phyloP scores from a whole-genome alignment of 2,329 filamentous ascomycete species.

The Neofusicoccum parvum region DNA sequence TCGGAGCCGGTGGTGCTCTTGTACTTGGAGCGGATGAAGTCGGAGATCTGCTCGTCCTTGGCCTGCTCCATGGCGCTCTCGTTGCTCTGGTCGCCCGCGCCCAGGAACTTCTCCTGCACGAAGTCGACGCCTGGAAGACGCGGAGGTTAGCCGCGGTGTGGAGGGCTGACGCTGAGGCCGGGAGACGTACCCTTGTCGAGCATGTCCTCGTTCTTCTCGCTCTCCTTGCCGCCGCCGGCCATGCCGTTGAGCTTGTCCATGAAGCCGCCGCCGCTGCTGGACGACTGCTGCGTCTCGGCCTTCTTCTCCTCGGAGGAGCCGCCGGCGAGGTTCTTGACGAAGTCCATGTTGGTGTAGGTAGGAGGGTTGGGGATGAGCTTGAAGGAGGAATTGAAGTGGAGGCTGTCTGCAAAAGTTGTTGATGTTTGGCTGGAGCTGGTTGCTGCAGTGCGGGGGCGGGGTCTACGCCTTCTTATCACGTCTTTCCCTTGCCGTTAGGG shows the following conservation, averaged over 20 bases:
- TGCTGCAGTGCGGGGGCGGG: slow-evolving; percentile 10
- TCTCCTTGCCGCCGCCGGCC: slow-evolving; percentile 71
- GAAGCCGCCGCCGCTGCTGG: slow-evolving; percentile 59
- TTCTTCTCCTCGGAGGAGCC: slow-evolving; percentile 26
- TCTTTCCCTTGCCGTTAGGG: not conserved
- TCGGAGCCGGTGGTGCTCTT: slow-evolving; percentile 70
- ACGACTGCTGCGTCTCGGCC: slow-evolving; percentile 30
- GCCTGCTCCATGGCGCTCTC: slow-evolving; percentile 72
- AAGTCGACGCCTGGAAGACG: slow-evolving; percentile 66
- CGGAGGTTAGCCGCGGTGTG: no score
- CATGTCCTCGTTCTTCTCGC: slow-evolving; percentile 81
- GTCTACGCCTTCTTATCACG: not conserved
- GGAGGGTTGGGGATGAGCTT: not conserved
- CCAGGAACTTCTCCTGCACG: slow-evolving; percentile 74
- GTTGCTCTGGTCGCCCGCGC: slow-evolving; percentile 70
- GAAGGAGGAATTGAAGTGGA: not conserved
- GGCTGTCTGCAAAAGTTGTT: not conserved
- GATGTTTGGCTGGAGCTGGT: not conserved
- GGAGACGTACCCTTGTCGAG: slow-evolving; percentile 71
- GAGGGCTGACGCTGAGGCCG: no score
- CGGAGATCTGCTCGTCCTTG: slow-evolving; percentile 78
- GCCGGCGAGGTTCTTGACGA: slow-evolving; percentile 50
- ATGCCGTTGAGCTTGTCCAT: slow-evolving; percentile 71
- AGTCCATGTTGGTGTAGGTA: slow-evolving; percentile 43
- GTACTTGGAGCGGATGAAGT: slow-evolving; percentile 72